Evolutionary conservation across 176 grass and related monocot genomes (phyloP), one percentile per base, ranked within the genome.

Genomic region (Eragrostis nindensis): DNA sequence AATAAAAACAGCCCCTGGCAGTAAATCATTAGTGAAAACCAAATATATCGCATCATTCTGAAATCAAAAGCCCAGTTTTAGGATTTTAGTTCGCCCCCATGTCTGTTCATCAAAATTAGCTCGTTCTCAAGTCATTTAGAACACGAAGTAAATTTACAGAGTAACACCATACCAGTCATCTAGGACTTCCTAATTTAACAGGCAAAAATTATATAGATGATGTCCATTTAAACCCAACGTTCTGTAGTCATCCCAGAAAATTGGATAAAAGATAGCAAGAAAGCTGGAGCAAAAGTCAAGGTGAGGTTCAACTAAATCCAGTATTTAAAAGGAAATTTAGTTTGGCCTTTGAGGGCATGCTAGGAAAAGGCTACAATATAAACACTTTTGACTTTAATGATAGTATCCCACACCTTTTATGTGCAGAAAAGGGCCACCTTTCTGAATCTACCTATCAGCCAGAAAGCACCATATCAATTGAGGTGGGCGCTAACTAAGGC

Each of bases 21-120:
- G 93, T 96, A 91, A 93, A 99, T 93, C 76, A 93, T 93, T 82
- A 99, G 92, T 91, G 84, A 91, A 95, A 91, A 93, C 77, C 92
- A 93, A 91, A 91, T 93, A 94, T 55, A 92, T 75, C 69, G 75
- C 41, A 91, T 45, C 43, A 71, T 78, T 50, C 9, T 43, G 25
- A 62, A 56, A 88, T 36, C 10, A 65, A 50, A 80, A 42, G 27
- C 11, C 25, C 14, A 63, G 22, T 62, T 6, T 80, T 77, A 56
- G 21, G 52, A 29, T 73, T 74, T 66, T 8, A 45, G 21, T 80
- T 79, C 73, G 9, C 38, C 54, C 30, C 6, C 54, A 22, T 85
- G 19, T 18, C 15, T 9, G 67, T 41, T 74, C 19, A 9, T 75
- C 18, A 32, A 79, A 74, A 74, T 68, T 53, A 45, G 65, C 5